Evolutionary conservation across 306 rosid species (phyloP).

Genomic region (Cucurbita ficifolia): DNA sequence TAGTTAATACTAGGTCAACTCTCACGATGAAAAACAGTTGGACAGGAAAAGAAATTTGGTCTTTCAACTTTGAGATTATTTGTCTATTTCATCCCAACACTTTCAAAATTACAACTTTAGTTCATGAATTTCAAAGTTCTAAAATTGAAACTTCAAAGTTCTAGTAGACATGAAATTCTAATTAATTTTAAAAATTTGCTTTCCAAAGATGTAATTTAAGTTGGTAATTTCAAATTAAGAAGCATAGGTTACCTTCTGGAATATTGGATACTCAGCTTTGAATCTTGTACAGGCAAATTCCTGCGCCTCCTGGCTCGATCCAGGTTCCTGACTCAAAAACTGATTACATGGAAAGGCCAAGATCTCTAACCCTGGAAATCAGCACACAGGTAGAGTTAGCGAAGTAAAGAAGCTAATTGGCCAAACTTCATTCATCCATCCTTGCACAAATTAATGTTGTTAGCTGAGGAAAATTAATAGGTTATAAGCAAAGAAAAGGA

Average conservation of each 20-base stretch:
- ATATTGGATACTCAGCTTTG: slow-evolving; percentile 80
- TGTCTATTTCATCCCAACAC: no score
- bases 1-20: no score
- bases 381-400: neutral
- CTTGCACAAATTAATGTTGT: neutral
- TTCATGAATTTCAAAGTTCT: no score
- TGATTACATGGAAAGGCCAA: slow-evolving; percentile 98
- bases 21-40: neutral
- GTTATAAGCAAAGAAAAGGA: neutral
- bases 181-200: no score
- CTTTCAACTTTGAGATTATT: no score
- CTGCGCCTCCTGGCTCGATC: slow-evolving; percentile 54
- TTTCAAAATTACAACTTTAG: no score
- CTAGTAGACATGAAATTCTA: no score
- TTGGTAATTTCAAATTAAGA: no score
- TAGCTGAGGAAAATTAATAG: neutral
- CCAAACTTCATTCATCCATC: neutral
- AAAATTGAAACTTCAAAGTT: no score
- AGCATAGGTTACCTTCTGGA: slow-evolving; percentile 45
- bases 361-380: slow-evolving; percentile 61
- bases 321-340: slow-evolving; percentile 76
- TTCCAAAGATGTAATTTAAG: no score
- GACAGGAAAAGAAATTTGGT: neutral
- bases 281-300: slow-evolving; percentile 72
- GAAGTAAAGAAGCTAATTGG: neutral